Base-by-base conservation (phyloP, 257 asterid genomes). In the Oldenlandia corymbosa region DNA sequence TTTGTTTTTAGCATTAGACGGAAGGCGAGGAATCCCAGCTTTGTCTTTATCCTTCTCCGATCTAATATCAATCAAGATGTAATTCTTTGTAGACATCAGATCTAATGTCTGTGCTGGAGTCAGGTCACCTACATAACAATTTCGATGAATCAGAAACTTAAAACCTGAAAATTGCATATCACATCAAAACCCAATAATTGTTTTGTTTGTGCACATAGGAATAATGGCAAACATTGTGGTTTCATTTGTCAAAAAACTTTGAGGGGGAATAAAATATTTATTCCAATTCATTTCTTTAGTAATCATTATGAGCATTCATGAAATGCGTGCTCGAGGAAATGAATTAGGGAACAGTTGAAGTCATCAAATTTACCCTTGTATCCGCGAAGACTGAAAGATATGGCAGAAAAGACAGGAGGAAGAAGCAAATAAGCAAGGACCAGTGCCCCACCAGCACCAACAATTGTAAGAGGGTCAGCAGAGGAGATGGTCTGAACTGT, bases 101-200 rank as follows among this genome's bases (percentile, higher is more conserved):
- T 93, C 96, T 82, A 89, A 77, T 62, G 96, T 71, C 82, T 87
- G 94, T 65, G 95, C 95, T 60, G 97, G 95, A 81, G 90, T 76
- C 27, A 93, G 70, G 61, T 76, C 86, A 77, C 97, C 99, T 93
- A 63, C 37, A 73, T 57, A 75, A 63, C 36, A 28, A 34, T 51
- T 55, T 51, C 57, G 31, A 58, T 71, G 59, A 64, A 66, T 58
- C 65, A 62, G 61, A 39, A 58, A 26, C 31, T 53, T 48, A 7
- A 31, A 17, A 23, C 42, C 7, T n/a, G n/a, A 37, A 2, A 68
- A 13, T 30, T 52, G 11, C 32, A 43, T 17, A 48, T 30, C 21
- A 18, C 26, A 47, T 53, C 30, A 26, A 58, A 46, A 34, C 17
- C 10, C 7, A 41, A 23, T 27, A n/a, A 7, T 8, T 18, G 13